Percentiles rank a stretch among this genome's conserved stretches.
phyloP scores from a whole-genome alignment of 208 protist species.

The Crithidia bombi region DNA sequence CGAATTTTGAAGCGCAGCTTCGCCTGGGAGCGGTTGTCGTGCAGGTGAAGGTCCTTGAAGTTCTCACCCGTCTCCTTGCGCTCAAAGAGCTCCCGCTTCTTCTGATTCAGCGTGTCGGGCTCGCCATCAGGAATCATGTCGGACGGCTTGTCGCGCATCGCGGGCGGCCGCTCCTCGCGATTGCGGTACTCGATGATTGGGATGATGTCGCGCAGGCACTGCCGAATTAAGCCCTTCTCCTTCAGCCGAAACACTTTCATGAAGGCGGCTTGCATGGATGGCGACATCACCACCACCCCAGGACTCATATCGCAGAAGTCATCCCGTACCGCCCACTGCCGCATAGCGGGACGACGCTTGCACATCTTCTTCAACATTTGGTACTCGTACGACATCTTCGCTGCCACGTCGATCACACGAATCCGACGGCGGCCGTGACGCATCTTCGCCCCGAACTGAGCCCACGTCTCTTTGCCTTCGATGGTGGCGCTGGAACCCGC shows the following conservation, averaged over 20 bases:
- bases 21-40: slow-evolving; percentile 82
- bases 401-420: slow-evolving; percentile 85
- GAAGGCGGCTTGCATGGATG: slow-evolving; percentile 90
- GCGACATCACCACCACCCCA: slow-evolving; percentile 88
- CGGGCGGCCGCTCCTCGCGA: slow-evolving; percentile 60
- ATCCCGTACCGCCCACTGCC: slow-evolving; percentile 87
- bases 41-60: slow-evolving; percentile 63
- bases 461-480: slow-evolving; percentile 85
- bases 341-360: slow-evolving; percentile 79
- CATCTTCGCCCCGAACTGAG: slow-evolving; percentile 85
- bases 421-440: slow-evolving; percentile 77
- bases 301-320: slow-evolving; percentile 89
- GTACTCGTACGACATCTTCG: slow-evolving; percentile 94
- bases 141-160: slow-evolving; percentile 47
- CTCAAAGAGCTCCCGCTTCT: slow-evolving; percentile 89
- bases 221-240: slow-evolving; percentile 84
- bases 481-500: slow-evolving; percentile 59
- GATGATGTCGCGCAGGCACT: slow-evolving; percentile 85
- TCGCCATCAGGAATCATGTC: slow-evolving; percentile 87
- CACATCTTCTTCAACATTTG: slow-evolving; percentile 91
- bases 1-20: slow-evolving; percentile 87
- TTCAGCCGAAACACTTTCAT: slow-evolving; percentile 91
- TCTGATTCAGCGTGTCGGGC: slow-evolving; percentile 89
- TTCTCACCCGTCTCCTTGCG: slow-evolving; percentile 78
- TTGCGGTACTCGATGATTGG: slow-evolving; percentile 91